Evolutionary conservation across 805 yeast species (phyloP).

Genomic region (Lachancea kluyveri): DNA sequence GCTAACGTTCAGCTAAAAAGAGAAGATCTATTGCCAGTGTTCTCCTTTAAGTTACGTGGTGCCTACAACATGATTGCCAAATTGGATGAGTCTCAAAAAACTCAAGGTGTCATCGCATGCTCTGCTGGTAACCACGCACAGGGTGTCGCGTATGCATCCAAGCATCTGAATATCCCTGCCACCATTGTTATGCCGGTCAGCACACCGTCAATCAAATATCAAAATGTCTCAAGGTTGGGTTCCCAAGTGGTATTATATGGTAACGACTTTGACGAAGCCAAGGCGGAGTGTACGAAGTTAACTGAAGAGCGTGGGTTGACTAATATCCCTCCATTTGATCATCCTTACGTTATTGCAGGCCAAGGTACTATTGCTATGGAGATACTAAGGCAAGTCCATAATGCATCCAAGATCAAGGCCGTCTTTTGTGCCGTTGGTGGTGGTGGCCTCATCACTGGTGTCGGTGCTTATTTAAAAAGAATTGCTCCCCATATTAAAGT

Average conservation of each 20-base stretch:
- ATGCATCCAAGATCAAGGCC: conserved; percentile 62
- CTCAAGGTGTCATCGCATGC: conserved; percentile 91
- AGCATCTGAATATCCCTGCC: conserved; percentile 78
- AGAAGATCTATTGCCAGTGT: conserved; percentile 91
- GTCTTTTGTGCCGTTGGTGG: conserved; percentile 95
- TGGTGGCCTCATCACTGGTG: conserved; percentile 91
- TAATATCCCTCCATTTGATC: conserved; percentile 97
- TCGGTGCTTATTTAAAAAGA: conserved; percentile 84
- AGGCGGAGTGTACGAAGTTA: conserved; percentile 76
- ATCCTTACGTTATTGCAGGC: conserved; percentile 97
- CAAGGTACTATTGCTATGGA: conserved; percentile 98
- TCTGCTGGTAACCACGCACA: conserved; percentile 99
- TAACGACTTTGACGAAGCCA: conserved; percentile 93
- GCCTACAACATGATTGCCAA: conserved; percentile 97
- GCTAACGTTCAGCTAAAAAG: conserved; percentile 76
- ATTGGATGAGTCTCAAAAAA: conserved; percentile 49
- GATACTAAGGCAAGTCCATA: conserved; percentile 75
- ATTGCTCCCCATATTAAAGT: conserved; percentile 96
- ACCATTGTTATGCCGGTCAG: conserved; percentile 98
- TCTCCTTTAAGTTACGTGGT: conserved; percentile 93
- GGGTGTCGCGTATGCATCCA: conserved; percentile 94
- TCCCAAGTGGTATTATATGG: conserved; percentile 91
- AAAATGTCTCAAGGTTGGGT: conserved; percentile 87
- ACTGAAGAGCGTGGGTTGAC: conserved; percentile 66
- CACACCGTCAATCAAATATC: conserved; percentile 90